phyloP scores from a whole-genome alignment of 352 stramenopile genomes.

The Aphanomyces stellatus region DNA sequence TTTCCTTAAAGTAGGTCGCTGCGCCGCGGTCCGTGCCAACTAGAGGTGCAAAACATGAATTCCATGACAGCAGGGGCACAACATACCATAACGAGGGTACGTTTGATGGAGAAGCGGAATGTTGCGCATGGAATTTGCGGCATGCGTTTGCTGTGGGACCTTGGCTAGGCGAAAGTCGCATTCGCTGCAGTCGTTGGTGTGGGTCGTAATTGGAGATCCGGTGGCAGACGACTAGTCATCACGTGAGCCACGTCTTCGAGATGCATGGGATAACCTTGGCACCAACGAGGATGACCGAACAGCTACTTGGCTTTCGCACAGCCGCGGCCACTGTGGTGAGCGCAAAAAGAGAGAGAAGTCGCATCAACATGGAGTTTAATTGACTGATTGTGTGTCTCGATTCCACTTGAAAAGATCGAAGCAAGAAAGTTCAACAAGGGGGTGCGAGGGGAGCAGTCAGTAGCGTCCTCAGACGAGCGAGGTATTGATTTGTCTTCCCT shows the following conservation, averaged over 20 bases:
- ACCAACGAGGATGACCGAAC: slow-evolving; percentile 60
- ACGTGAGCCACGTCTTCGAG: neutral
- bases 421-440: too few relatives aligned
- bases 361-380: too few relatives aligned
- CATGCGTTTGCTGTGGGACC: slow-evolving; percentile 46
- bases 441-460: too few relatives aligned
- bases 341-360: too few relatives aligned
- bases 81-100: neutral
- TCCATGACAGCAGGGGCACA: neutral
- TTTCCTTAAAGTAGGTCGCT: slow-evolving; percentile 45
- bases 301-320: slow-evolving; percentile 53
- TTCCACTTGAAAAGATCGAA: too few relatives aligned
- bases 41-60: slow-evolving; percentile 21
- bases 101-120: slow-evolving; percentile 50
- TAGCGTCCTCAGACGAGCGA: too few relatives aligned
- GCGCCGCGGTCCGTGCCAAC: slow-evolving; percentile 45
- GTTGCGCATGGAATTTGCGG: slow-evolving; percentile 37
- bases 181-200: slow-evolving; percentile 77
- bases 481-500: too few relatives aligned
- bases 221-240: slow-evolving; percentile 35
- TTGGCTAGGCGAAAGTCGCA: slow-evolving; percentile 80
- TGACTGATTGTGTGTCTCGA: neutral
- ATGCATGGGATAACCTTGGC: slow-evolving; percentile 22
- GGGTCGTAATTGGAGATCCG: slow-evolving; percentile 67
- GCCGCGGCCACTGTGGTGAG: too few relatives aligned